Base-by-base conservation (phyloP, 2,329 filamentous ascomycete genomes). In the Cadophora sp. region DNA sequence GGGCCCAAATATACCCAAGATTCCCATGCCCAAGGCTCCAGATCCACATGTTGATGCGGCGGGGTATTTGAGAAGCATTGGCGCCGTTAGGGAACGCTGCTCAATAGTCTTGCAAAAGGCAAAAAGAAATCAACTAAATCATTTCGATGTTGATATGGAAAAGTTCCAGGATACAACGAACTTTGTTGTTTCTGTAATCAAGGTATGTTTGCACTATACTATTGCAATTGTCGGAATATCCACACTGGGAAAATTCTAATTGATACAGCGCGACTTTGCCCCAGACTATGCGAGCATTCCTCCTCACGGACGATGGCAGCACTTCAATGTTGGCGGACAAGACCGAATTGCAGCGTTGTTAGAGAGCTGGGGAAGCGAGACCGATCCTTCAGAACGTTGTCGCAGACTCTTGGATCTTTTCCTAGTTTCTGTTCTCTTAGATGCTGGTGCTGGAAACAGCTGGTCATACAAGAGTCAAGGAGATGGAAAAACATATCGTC, bases 401-500 rank as follows among this genome's bases (percentile, higher is more conserved):
- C 89, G 92, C 71, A 87, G 92, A 70, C 81, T 95, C 70, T 86
- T 95, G 68, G 92, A 94, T 74, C 85, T 95, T 43, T 94, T 94
- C 80, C 82, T 94, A 78, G 83, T 96, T 71, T 95, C 92, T 61
- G 92, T 96, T 8, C 83, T 97, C 61, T 85, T 97, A 9, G 92
- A 97, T 77, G 93, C 96, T 4, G 96, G 96, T 50, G 94, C 96
- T 1, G 96, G 96, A 50, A 95, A 89, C 2, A 86, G 89, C 73
- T 99, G 96, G 96, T 91, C 89, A 73, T 99, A 97, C 82, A 96
- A 92, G 83, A 97, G 93, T 77, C 90, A 90, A 71, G 94, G 97
- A 77, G 97, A 94, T 72, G 93, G 92, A 66, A 91, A 90, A 70
- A 80, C 91, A 50, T 98, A 95, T 80, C 86, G 89, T 63, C 89